phyloP scores from a whole-genome alignment of 495 filamentous ascomycete species.

The Monascus purpureus region DNA sequence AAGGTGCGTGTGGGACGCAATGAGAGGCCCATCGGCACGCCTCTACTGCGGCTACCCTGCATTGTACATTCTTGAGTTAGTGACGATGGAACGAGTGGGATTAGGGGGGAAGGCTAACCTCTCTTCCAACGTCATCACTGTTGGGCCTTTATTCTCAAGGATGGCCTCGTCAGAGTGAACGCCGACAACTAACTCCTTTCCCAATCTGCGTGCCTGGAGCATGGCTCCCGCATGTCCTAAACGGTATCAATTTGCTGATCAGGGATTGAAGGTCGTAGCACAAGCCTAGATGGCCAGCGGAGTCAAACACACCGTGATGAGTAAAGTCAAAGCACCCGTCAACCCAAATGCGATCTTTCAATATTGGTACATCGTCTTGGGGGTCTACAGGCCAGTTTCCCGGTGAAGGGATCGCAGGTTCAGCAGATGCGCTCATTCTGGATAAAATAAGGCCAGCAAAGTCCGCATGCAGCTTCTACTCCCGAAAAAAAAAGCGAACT shows the following conservation, averaged over 20 bases:
- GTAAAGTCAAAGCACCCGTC: slow-evolving; percentile 99
- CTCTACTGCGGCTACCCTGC: slow-evolving; percentile 65
- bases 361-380: slow-evolving; percentile 44
- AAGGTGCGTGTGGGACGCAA: slow-evolving; percentile 74
- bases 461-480: too few species aligned
- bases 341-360: slow-evolving; percentile 78
- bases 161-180: slow-evolving; percentile 93
- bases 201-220: slow-evolving; percentile 79
- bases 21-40: slow-evolving; percentile 89
- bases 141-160: slow-evolving; percentile 90
- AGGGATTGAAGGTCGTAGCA: background rate
- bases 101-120: slow-evolving; percentile 37
- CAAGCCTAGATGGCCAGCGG: background rate
- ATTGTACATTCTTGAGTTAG: slow-evolving; percentile 14
- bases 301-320: slow-evolving; percentile 80
- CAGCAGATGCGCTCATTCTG: slow-evolving; percentile 12
- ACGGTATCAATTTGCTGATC: background rate
- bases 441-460: background rate
- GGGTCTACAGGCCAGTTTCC: slow-evolving; percentile 56
- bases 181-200: slow-evolving; percentile 75
- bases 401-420: slow-evolving; percentile 24
- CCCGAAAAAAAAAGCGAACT: too few species aligned
- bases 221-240: slow-evolving; percentile 91
- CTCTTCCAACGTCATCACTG: slow-evolving; percentile 88
- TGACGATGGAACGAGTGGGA: background rate